Base-by-base conservation (phyloP, 805 yeast species). In the Ogataea polymorpha region DNA sequence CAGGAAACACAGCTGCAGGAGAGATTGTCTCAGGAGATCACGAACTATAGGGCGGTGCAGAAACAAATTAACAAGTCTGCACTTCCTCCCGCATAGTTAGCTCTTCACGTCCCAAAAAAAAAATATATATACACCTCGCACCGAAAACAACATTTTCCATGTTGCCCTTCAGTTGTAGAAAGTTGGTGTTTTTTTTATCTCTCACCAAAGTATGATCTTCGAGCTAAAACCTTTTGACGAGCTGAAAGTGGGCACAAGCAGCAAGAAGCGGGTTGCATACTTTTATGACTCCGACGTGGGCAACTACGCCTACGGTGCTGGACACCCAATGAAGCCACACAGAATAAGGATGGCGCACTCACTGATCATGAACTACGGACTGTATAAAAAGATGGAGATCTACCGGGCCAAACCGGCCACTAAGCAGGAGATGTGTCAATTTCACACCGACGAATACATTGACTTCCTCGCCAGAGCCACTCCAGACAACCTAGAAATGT, bases 251-350 rank as follows among this genome's bases (percentile, higher is more conserved):
- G 71, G 72, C 49, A 71, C 82, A 12, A 72, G 67, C 45, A 76
- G 74, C 38, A 75, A 74, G 62, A 70, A 71, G 50, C 63, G 74
- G 30, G 89, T 84, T 23, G 91, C 93, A 0, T 84, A 84, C 58
- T 84, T 84, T 62, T 83, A 83, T 57, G 91, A 83, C 62, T 79
- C 96, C 21, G 99, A 91, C 62, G 96, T 93, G 35, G 98, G 98
- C 25, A 93, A 93, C 68, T 91, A 91, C 66, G 96, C 97, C 32
- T 93, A 93, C 61, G 98, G 98, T 42, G 93, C 96, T 4, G 96
- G 96, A 21, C 99, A 93, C 65, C 97, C 97, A 29, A 93, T 93
- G 99, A 93, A 93, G 62, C 99, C 99, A 17, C 97, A 91, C 64
- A 80, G 99, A 60, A 89, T 93, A 68, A 84, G 98, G 79, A 90